phyloP scores from a whole-genome alignment of 2,329 filamentous ascomycete genomes.

The Aspergillus aculeatinus region DNA sequence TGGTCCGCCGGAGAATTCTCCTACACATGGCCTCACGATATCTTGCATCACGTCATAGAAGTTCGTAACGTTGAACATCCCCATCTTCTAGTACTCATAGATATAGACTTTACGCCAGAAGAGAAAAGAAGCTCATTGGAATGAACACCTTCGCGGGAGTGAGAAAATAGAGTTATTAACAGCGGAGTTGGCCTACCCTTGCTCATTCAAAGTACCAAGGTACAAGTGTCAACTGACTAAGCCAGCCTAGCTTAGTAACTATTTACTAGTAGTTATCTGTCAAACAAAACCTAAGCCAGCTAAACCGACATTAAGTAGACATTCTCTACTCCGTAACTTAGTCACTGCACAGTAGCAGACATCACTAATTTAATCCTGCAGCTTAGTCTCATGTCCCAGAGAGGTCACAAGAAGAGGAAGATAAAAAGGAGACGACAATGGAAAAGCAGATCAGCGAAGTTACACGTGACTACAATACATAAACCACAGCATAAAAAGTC shows the following conservation, averaged over 20 bases:
- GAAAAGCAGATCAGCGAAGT: background rate
- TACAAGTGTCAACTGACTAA: background rate
- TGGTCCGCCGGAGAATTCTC: background rate
- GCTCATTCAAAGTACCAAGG: background rate
- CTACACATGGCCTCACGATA: background rate
- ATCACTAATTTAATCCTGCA: background rate
- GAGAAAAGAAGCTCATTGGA: background rate
- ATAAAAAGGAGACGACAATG: too few relatives aligned
- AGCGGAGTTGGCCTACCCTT: slow-evolving; percentile 1
- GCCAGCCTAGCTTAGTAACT: background rate
- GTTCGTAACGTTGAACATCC: background rate
- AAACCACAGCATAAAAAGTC: background rate
- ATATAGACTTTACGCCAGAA: background rate
- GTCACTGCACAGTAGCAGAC: background rate
- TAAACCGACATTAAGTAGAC: too few relatives aligned
- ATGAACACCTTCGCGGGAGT: background rate
- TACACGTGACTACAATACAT: background rate
- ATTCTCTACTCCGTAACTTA: background rate
- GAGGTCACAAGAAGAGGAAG: too few relatives aligned
- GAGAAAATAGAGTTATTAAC: slow-evolving; percentile 7
- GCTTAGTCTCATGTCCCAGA: background rate
- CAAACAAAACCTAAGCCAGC: too few relatives aligned
- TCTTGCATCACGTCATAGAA: background rate
- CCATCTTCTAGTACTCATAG: background rate
- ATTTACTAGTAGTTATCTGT: too few relatives aligned